Evolutionary conservation across 768 basidiomycete species (phyloP).

Genomic region (Auricularia heimuer): DNA sequence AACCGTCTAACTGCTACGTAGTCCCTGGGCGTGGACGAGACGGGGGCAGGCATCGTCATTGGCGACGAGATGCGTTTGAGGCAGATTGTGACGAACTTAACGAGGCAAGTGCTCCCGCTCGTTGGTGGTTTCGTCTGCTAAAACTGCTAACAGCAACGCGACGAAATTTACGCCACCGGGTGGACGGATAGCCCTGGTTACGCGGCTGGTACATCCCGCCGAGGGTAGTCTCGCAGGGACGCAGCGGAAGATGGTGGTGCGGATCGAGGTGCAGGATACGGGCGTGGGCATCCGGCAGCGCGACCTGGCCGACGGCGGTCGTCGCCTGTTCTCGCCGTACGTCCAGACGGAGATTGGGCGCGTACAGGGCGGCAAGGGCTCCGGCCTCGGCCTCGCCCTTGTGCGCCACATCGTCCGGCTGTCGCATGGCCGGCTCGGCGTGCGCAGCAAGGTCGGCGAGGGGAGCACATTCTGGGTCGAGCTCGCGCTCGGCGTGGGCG

Average conservation of each 20-base stretch:
- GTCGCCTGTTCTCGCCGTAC: conserved; percentile 20
- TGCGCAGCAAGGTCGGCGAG: conserved; percentile 19
- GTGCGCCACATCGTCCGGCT: conserved; percentile 72
- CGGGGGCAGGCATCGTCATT: conserved; percentile 16
- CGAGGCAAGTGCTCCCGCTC: conserved; percentile 4
- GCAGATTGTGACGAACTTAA: conserved; percentile 17
- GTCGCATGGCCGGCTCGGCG: conserved; percentile 63
- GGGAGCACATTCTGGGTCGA: conserved; percentile 91
- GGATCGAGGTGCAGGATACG: conserved; percentile 33
- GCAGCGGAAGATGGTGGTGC: conserved; percentile 20
- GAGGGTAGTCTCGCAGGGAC: neutral
- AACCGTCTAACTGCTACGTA: neutral
- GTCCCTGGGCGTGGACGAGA: neutral
- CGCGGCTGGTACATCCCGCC: conserved; percentile 17
- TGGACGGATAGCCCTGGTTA: conserved; percentile 16
- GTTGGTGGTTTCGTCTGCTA: too few species aligned
- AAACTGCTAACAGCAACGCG: conserved; percentile 15
- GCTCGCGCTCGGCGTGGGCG: conserved; percentile 29
- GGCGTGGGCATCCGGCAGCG: conserved; percentile 29
- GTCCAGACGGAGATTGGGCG: conserved; percentile 26
- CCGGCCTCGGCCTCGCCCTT: conserved; percentile 66
- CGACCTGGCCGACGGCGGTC: conserved; percentile 23
- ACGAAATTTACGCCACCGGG: conserved; percentile 20
- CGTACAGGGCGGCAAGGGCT: conserved; percentile 35
- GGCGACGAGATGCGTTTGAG: conserved; percentile 26